phyloP scores from a whole-genome alignment of 345 rosid genomes.

The Sonneratia alba region DNA sequence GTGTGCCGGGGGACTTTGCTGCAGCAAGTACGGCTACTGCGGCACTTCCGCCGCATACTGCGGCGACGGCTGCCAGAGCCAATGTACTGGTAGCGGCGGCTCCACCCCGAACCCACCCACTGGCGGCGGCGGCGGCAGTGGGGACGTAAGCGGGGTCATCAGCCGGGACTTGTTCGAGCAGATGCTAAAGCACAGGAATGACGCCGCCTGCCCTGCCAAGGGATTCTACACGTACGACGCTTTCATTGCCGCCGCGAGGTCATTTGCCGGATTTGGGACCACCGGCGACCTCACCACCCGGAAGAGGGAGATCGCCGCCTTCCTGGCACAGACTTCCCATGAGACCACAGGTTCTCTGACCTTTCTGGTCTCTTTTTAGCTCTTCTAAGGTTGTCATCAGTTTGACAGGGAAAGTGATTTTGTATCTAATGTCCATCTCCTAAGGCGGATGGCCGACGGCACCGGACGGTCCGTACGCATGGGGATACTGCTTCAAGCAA shows the following conservation, averaged over 20 bases:
- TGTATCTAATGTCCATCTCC: background rate
- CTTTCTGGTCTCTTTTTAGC: background rate
- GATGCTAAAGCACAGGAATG: slow-evolving; percentile 16
- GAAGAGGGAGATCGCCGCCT: slow-evolving; percentile 17
- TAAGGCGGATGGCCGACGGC: slow-evolving; percentile 18
- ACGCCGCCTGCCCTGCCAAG: slow-evolving; percentile 11
- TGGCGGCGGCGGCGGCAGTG: background rate
- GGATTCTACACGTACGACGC: slow-evolving; percentile 17
- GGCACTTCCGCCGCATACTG: too few relatives aligned
- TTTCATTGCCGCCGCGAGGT: slow-evolving; percentile 11
- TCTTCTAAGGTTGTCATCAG: background rate
- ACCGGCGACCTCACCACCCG: slow-evolving; percentile 12
- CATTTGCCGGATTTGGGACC: slow-evolving; percentile 8
- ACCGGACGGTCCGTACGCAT: slow-evolving; percentile 17
- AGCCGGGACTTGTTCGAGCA: slow-evolving; percentile 9
- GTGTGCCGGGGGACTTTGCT: too few relatives aligned
- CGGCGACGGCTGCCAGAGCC: too few relatives aligned
- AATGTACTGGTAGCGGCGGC: too few relatives aligned
- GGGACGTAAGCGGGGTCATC: slow-evolving; percentile 10
- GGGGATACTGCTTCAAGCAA: slow-evolving; percentile 17
- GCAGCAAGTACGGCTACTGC: too few relatives aligned
- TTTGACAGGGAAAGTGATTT: background rate
- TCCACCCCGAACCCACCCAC: background rate
- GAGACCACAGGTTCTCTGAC: slow-evolving; percentile 11
- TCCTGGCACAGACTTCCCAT: slow-evolving; percentile 15